Conservation (phyloP, 1,284 basidiomycete species). For the Caloboletus firmus region DNA sequence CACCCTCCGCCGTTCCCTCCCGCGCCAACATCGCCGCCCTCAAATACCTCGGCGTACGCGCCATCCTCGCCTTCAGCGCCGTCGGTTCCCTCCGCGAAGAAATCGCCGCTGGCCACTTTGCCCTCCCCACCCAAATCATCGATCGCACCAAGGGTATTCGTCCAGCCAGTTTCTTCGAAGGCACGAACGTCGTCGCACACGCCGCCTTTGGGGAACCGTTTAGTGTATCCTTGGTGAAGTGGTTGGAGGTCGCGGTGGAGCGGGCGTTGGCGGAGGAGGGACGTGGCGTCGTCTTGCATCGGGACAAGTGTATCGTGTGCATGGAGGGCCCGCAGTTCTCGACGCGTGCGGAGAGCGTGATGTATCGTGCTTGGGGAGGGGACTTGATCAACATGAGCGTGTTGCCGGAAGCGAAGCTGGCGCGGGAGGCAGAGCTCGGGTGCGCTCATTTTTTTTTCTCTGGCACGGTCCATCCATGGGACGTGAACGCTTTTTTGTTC, state of each 20-base stretch:
- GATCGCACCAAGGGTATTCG: slow-evolving; percentile 94
- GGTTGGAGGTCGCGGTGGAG: slow-evolving; percentile 69
- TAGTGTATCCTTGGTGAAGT: slow-evolving; percentile 61
- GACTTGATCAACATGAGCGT: slow-evolving; percentile 98
- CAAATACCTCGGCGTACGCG: slow-evolving; percentile 88
- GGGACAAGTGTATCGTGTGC: slow-evolving; percentile 85
- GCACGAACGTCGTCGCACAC: slow-evolving; percentile 83
- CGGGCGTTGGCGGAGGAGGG: slow-evolving; percentile 63
- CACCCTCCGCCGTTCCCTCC: slow-evolving; percentile 77
- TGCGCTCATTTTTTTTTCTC: slow-evolving; percentile 31
- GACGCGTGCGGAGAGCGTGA: slow-evolving; percentile 91
- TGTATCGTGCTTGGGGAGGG: slow-evolving; percentile 93
- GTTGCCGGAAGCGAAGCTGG: slow-evolving; percentile 94
- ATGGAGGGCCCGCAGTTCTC: slow-evolving; percentile 98
- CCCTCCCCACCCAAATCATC: slow-evolving; percentile 91
- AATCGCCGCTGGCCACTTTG: slow-evolving; percentile 88
- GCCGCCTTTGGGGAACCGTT: slow-evolving; percentile 95
- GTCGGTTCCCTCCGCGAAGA: slow-evolving; percentile 97
- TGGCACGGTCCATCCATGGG: not conserved
- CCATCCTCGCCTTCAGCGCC: slow-evolving; percentile 91
- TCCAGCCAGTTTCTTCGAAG: slow-evolving; percentile 85
- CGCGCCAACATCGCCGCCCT: slow-evolving; percentile 96
- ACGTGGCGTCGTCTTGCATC: slow-evolving; percentile 65
- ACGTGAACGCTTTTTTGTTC: not conserved
- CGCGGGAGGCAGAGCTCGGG: slow-evolving; percentile 93